A percentile compares a stretch with the other conserved stretches of the same genome.
Evolutionary conservation across 768 basidiomycete genomes (phyloP).

Genomic region (Tulasnella sp.): DNA sequence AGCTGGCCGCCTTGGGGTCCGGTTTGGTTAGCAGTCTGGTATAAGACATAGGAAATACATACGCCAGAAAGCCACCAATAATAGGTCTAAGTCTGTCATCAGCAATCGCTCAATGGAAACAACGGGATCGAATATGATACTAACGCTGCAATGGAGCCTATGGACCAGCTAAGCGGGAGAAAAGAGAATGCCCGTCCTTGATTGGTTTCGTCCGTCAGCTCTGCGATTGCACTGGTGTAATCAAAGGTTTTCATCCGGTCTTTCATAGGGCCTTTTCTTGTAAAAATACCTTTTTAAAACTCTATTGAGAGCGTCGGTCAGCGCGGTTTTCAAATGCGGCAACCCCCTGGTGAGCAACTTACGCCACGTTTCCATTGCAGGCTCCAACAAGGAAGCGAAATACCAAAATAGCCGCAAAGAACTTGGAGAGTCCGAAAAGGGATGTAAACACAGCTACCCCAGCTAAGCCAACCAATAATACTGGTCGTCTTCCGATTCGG

Average conservation of each 20-base stretch:
- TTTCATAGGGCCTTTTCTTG: not conserved
- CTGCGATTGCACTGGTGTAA: conserved; percentile 15
- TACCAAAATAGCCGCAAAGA: conserved; percentile 23
- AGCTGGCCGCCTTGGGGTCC: not conserved
- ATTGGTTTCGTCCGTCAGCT: conserved; percentile 31
- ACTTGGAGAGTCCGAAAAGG: conserved; percentile 26
- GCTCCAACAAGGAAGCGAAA: conserved; percentile 27
- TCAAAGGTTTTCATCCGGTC: not conserved
- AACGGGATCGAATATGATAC: not conserved
- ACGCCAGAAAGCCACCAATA: conserved; percentile 29
- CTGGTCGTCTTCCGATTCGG: conserved; percentile 25
- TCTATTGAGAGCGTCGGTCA: conserved; percentile 5
- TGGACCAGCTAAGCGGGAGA: conserved; percentile 25
- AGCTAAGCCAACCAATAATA: conserved; percentile 23
- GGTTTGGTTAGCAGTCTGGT: not conserved
- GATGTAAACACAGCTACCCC: conserved; percentile 33
- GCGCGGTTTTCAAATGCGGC: not conserved
- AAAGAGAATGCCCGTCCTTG: conserved; percentile 31
- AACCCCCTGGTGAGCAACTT: not conserved
- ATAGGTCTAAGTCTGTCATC: conserved; percentile 25
- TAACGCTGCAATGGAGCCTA: conserved; percentile 28
- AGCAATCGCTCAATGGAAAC: not conserved
- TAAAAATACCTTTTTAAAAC: conserved; percentile 27
- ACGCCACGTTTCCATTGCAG: conserved; percentile 28
- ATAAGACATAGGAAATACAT: not conserved